A percentile compares a stretch with the other conserved stretches of the same genome.
phyloP scores from a whole-genome alignment of 1,139 yeast species.

The Lodderomyces oxycetoniae region DNA sequence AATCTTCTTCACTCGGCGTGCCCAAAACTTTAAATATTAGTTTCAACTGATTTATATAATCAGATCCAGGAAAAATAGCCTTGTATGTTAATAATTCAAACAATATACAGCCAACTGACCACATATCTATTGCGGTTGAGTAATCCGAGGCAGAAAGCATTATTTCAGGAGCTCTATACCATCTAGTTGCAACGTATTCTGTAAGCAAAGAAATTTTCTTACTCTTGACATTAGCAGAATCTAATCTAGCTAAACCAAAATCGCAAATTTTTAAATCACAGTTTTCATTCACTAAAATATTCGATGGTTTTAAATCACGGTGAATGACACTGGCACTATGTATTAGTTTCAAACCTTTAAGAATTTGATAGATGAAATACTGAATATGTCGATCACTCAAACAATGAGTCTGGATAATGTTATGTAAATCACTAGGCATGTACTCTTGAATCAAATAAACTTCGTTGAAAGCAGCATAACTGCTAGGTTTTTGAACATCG shows the following conservation, averaged over 20 bases:
- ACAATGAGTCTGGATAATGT: conserved; percentile 81
- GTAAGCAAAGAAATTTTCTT: conserved; percentile 59
- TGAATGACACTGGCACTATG: conserved; percentile 91
- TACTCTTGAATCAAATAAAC: conserved; percentile 91
- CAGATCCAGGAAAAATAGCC: conserved; percentile 92
- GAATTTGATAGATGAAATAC: conserved; percentile 84
- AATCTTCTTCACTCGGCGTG: conserved; percentile 80
- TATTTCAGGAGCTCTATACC: conserved; percentile 97
- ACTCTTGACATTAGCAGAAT: conserved; percentile 12
- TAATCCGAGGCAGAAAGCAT: conserved; percentile 86
- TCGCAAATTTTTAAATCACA: conserved; percentile 95
- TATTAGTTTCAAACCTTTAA: conserved; percentile 84
- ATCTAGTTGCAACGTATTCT: conserved; percentile 94
- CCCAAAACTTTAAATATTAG: conserved; percentile 87
- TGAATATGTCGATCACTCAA: conserved; percentile 90
- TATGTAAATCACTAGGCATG: conserved; percentile 93
- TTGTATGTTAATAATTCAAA: conserved; percentile 87
- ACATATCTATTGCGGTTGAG: conserved; percentile 90
- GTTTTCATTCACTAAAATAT: conserved; percentile 78
- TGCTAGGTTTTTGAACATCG: conserved; percentile 84
- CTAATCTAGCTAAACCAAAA: conserved; percentile 78
- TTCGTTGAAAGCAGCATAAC: conserved; percentile 72
- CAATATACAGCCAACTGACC: conserved; percentile 95
- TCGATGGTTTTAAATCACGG: conserved; percentile 89
- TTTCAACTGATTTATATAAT: conserved; percentile 85